Conservation (phyloP, 2,329 filamentous ascomycete genomes). For the Rutstroemia sp. region DNA sequence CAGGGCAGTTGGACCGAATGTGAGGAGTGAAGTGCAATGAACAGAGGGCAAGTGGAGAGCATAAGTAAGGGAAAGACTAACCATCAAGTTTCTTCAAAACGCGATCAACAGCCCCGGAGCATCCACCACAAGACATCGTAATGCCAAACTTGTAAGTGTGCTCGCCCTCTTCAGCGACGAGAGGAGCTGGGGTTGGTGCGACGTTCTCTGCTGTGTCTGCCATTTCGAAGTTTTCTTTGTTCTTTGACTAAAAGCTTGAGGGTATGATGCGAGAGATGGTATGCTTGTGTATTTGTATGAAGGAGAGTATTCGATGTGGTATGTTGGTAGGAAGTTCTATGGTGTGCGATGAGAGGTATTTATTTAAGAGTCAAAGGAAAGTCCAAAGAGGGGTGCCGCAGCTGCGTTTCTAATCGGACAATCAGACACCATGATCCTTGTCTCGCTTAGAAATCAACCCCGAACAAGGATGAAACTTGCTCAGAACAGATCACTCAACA, state of each 20-base stretch:
- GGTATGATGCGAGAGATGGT: background rate
- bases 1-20: background rate
- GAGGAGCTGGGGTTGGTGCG: background rate
- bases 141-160: slow-evolving; percentile 96
- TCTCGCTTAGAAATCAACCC: slow-evolving; percentile 7
- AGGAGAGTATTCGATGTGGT: background rate
- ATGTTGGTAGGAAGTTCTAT: background rate
- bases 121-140: slow-evolving; percentile 90
- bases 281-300: background rate
- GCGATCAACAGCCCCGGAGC: slow-evolving; percentile 87
- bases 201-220: background rate
- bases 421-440: background rate
- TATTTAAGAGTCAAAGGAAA: background rate
- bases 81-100: slow-evolving; percentile 89
- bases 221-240: slow-evolving; percentile 1
- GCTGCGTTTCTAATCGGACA: background rate
- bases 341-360: background rate
- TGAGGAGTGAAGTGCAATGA: background rate
- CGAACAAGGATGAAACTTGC: slow-evolving; percentile 9
- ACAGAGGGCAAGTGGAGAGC: background rate
- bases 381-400: background rate
- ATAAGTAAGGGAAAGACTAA: slow-evolving; percentile 34
- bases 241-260: background rate
- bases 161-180: slow-evolving; percentile 14
- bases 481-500: slow-evolving; percentile 4